Base-by-base conservation (phyloP, 306 rosid genomes). In the Quillaja saponaria region DNA sequence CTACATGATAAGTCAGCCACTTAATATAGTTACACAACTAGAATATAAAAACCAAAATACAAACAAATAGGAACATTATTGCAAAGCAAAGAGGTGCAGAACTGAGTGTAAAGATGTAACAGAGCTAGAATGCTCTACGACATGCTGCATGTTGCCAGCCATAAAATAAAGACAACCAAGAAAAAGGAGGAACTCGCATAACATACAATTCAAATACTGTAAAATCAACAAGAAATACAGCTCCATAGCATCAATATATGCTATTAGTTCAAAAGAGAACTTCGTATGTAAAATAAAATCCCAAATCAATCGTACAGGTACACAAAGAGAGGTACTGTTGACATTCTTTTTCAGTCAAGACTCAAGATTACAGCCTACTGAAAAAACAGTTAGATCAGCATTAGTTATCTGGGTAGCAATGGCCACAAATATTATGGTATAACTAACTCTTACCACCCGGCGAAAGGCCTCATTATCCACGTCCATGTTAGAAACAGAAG, bases 401-500 rank as follows among this genome's bases (percentile, higher is more conserved):
- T 28, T 7, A 64, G 7, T 4, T 44, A 34, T 63, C 45, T 25
- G 38, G 34, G 55, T 49, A 19, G 19, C 34, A 59, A 68, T 15
- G 57, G 68, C 55, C 20, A 59, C 44, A 76, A 61, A 58, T 12
- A 20, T 47, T 38, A 49, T 38, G 34, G 53, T 12, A 64, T 54
- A 61, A 68, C 61, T 17, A 34, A 69, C 54, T 67, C 86, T 81
- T 80, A 94, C 99, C 95, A 80, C 46, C 44, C 74, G 88, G 38
- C 65, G 82, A 53, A 85, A 83, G 63, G 90, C 86, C 62, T 82
- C 95, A 41, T 73, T 89, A 73, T 94, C 99, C 79, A 89, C 95
- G 68, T 94, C 99, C 99, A 94, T 94, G 75, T 80, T 78, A 78
- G 91, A 81, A 52, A 89, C 96, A 55, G 91, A 72, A 46, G 81